These are phyloP conservation scores for Nepenthes alata DNA, from an alignment of 179 eudicot genomes.

Conservation along the genomic window DNA sequence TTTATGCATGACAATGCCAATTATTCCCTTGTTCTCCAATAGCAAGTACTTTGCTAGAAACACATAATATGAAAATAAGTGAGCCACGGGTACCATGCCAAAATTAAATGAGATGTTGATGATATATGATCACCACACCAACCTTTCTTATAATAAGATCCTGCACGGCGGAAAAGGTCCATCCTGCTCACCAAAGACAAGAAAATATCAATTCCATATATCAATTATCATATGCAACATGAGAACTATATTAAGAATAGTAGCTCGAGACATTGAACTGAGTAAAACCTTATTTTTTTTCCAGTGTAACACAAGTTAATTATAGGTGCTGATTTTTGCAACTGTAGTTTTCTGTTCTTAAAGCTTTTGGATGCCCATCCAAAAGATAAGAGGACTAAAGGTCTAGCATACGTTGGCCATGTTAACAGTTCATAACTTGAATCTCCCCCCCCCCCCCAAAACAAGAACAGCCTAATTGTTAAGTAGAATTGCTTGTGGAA, in stretches of 20 bases:
- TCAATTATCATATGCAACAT: background rate
- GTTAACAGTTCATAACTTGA: too few species aligned
- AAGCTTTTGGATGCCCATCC: too few species aligned
- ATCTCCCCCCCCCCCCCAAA: too few species aligned
- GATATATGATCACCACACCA: background rate
- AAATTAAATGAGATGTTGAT: background rate
- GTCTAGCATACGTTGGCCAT: too few species aligned
- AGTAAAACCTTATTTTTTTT: too few species aligned
- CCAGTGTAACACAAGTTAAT: too few species aligned
- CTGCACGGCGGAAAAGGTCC: conserved; percentile 44
- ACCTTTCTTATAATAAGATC: conserved; percentile 64
- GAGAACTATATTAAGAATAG: background rate
- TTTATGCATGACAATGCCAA: conserved; percentile 59
- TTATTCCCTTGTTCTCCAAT: conserved; percentile 39
- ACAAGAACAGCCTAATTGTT: too few species aligned
- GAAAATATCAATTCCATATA: background rate
- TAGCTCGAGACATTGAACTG: too few species aligned
- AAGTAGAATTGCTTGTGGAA: too few species aligned
- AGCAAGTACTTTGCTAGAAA: conserved; percentile 59
- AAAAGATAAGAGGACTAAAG: too few species aligned
- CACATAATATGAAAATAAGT: conserved; percentile 4
- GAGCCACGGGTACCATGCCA: background rate
- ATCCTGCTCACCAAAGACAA: conserved; percentile 29
- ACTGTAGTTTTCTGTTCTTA: too few species aligned
- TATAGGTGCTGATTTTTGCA: too few species aligned